These are phyloP conservation scores for Aspergillus novofumigatus DNA, from an alignment of 2,329 filamentous ascomycete genomes.

Conservation along the genomic window DNA sequence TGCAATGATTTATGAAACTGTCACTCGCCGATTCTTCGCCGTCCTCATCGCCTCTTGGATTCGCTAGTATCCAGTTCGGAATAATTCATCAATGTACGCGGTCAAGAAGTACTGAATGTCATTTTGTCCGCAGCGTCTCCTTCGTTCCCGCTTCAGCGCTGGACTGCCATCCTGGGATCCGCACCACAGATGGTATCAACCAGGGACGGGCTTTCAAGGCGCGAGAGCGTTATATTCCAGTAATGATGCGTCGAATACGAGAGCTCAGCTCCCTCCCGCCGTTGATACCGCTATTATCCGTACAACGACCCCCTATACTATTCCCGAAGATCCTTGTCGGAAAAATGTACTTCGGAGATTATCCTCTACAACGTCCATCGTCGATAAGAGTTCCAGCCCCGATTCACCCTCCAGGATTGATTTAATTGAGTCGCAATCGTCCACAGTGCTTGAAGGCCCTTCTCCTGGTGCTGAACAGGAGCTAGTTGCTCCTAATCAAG, in stretches of 20 bases:
- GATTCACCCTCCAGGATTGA: not conserved
- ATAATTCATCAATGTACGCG: slow-evolving; percentile 18
- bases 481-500: not conserved
- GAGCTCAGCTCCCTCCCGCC: not conserved
- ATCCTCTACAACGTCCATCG: not conserved
- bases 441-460: not conserved
- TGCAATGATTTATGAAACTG: not conserved
- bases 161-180: slow-evolving; percentile 21
- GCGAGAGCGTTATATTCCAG: slow-evolving; percentile 6
- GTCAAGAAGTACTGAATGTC: slow-evolving; percentile 32
- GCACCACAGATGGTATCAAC: slow-evolving; percentile 19
- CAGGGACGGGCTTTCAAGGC: slow-evolving; percentile 6
- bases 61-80: not conserved
- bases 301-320: not conserved
- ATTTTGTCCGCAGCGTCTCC: slow-evolving; percentile 26
- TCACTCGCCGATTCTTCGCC: not conserved
- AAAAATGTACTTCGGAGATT: not conserved
- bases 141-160: slow-evolving; percentile 26
- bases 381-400: not conserved
- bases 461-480: not conserved
- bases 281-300: not conserved
- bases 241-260: slow-evolving; percentile 12
- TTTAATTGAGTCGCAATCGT: not conserved
- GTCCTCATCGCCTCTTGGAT: not conserved
- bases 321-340: not conserved